Percentiles rank a stretch among this genome's conserved stretches.
Evolutionary conservation across 2,329 filamentous ascomycete genomes (phyloP).

Genomic region (Ophiostoma sp.): DNA sequence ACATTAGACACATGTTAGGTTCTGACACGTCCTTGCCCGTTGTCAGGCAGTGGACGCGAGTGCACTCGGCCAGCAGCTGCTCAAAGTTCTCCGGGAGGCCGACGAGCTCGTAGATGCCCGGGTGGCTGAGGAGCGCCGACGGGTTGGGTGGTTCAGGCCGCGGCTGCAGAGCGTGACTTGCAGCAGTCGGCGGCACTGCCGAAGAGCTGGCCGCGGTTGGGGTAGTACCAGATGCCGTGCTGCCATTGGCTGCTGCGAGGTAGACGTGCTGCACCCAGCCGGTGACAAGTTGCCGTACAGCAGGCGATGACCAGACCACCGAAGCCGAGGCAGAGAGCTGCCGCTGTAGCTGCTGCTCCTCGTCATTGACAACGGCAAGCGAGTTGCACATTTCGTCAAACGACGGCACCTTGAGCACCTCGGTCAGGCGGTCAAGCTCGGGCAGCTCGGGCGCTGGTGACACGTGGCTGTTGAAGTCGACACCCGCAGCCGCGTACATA

Average conservation of each 20-base stretch:
- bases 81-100: constrained; percentile 91
- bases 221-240: neutral
- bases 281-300: constrained; percentile 39
- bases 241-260: constrained; percentile 28
- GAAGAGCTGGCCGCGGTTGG: neutral
- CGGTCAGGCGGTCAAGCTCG: constrained; percentile 77
- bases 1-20: constrained; percentile 87
- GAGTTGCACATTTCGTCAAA: constrained; percentile 72
- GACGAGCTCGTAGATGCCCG: constrained; percentile 88
- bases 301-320: constrained; percentile 1
- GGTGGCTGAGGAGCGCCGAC: constrained; percentile 62
- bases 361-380: constrained; percentile 41
- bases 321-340: constrained; percentile 12
- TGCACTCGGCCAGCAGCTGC: constrained; percentile 84
- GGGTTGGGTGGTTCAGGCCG: constrained; percentile 26
- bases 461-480: constrained; percentile 73
- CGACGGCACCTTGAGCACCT: constrained; percentile 67
- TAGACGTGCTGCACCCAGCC: constrained; percentile 67
- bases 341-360: neutral
- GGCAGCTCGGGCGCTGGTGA: constrained; percentile 59
- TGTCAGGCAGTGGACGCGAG: constrained; percentile 74
- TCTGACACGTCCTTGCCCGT: constrained; percentile 89
- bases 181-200: neutral
- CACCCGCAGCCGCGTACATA: constrained; percentile 79
- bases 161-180: neutral